Evolutionary conservation across 208 protist species (phyloP), one percentile per base, ranked within the genome.

Genomic region (Trypanosoma scelopori): DNA sequence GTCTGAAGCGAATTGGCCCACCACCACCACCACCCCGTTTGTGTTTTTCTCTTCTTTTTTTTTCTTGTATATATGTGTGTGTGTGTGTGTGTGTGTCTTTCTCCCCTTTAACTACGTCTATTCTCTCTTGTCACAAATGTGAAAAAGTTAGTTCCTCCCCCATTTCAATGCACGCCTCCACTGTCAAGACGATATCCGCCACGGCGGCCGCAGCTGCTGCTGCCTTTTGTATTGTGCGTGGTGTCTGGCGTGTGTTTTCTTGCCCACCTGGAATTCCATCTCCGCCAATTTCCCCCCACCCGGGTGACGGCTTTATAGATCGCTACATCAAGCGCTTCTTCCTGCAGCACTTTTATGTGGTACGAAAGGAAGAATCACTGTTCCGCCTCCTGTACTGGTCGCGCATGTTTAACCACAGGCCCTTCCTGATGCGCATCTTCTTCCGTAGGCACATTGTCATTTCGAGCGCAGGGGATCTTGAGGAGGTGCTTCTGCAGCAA

Each of bases 351-450:
- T 82, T 83, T 28, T 87, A 83, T 55, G 71, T 81, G 1, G 63
- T 87, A 18, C 81, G 73, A 16, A 70, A 74, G 41, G 76, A 60
- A 6, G 77, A 81, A 30, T 78, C 73, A 16, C 65, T 87, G 45
- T 68, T 79, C 55, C 67, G 65, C 27, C 53, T 87, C 50, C 65
- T 83, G 43, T 37, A 58, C 39, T 87, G 76, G 81, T 70, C 71
- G 48, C 47, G 42, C 2, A 43, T 76, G 49, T 81, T 74, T 55
- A 49, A 83, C 20, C 72, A 87, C 67, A 77, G 68, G 35, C 81
- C 76, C 4, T 87, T 86, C 48, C 13, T 79, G 18, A 82, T 83
- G 73, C 76, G 78, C 51, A 83, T 87, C 23, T 83, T 83, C 32
- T 73, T 78, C 50, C 74, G 71, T 41, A 64, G 68, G 15, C 81